Evolutionary conservation across 2,329 filamentous ascomycete species (phyloP).

Genomic region (Aspergillus arachidicola): DNA sequence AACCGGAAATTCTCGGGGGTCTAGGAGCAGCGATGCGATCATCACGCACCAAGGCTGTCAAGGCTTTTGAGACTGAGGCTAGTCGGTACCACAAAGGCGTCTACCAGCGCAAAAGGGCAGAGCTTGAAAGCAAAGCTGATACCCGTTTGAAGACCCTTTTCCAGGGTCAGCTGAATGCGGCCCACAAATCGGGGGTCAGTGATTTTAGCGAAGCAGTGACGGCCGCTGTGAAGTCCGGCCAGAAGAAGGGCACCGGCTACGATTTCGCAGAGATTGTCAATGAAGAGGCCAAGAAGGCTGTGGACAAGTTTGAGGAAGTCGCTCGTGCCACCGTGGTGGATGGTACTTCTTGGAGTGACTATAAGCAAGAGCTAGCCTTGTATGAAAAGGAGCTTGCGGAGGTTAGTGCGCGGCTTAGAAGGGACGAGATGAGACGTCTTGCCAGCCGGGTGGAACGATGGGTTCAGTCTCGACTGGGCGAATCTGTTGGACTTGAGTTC

Average conservation of each 20-base stretch:
- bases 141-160: constrained; percentile 85
- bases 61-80: constrained; percentile 86
- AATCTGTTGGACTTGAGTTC: constrained; percentile 90
- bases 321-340: constrained; percentile 74
- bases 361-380: constrained; percentile 74
- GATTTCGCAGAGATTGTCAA: constrained; percentile 95
- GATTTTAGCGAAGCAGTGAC: constrained; percentile 87
- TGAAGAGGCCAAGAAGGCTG: constrained; percentile 74
- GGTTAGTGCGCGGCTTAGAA: constrained; percentile 79
- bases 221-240: constrained; percentile 83
- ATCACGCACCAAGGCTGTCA: constrained; percentile 72
- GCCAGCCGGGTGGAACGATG: constrained; percentile 90
- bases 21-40: constrained; percentile 73
- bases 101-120: constrained; percentile 79
- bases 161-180: constrained; percentile 81
- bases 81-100: constrained; percentile 97
- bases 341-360: constrained; percentile 84
- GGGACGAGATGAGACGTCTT: constrained; percentile 93
- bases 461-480: constrained; percentile 84
- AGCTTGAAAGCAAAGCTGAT: constrained; percentile 86
- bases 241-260: constrained; percentile 87
- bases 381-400: constrained; percentile 92
- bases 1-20: constrained; percentile 70
- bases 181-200: constrained; percentile 83
- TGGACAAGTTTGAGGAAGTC: constrained; percentile 75